Evolutionary conservation across 2,329 filamentous ascomycete genomes (phyloP).

Genomic region (Aspergillus hortae): DNA sequence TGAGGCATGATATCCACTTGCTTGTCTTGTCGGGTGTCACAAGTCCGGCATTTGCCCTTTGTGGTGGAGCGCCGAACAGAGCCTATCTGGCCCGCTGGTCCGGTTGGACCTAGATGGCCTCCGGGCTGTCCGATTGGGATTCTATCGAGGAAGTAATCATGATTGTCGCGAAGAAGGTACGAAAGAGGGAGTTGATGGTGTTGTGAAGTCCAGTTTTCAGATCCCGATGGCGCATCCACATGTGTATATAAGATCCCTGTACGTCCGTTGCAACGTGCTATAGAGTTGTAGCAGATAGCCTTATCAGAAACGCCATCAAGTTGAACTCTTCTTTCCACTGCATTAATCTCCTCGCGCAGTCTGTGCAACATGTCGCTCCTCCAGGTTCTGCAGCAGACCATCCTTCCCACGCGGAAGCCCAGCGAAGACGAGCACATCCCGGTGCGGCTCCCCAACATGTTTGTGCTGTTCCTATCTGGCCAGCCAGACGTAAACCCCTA

Average conservation of each 20-base stretch:
- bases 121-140: too few relatives aligned
- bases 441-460: constrained; percentile 24
- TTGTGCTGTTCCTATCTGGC: constrained; percentile 26
- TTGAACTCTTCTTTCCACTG: neutral
- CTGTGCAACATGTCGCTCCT: neutral
- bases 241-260: too few relatives aligned
- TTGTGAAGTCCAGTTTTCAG: too few relatives aligned
- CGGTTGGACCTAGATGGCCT: too few relatives aligned
- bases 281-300: too few relatives aligned
- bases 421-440: neutral
- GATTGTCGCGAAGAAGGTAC: too few relatives aligned
- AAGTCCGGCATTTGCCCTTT: neutral
- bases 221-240: too few relatives aligned
- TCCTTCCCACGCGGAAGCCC: neutral
- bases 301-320: neutral
- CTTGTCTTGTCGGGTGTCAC: neutral
- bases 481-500: constrained; percentile 19
- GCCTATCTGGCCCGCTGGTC: neutral
- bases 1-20: neutral
- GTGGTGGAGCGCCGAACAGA: neutral
- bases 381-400: neutral
- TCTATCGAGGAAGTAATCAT: too few relatives aligned
- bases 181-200: too few relatives aligned
- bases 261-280: too few relatives aligned
- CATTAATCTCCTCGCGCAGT: neutral